Percentiles rank a stretch among this genome's conserved stretches.
Conservation (phyloP, 441 rosid genomes). For the Populus hybrid region DNA sequence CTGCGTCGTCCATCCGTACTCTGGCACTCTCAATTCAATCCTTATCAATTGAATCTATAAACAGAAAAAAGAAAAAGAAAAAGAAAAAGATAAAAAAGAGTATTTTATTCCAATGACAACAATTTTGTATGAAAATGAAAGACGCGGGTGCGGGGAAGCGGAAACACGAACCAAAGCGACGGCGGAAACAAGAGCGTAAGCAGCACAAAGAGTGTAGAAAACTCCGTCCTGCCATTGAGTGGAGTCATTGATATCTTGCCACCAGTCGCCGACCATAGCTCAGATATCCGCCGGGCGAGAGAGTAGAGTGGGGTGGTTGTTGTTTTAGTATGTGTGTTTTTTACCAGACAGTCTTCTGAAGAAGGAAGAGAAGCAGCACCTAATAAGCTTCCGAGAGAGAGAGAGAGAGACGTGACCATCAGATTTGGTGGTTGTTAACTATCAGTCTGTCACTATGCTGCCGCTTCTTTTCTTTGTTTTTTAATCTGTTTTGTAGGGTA, state of each 20-base stretch:
- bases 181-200: constrained; percentile 75
- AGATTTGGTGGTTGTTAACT: constrained; percentile 9
- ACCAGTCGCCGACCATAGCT: constrained; percentile 32
- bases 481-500: background rate
- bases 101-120: background rate
- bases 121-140: background rate
- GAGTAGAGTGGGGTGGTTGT: background rate
- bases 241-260: constrained; percentile 60
- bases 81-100: no score
- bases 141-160: background rate
- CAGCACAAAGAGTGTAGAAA: constrained; percentile 70
- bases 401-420: background rate
- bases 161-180: constrained; percentile 57
- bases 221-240: constrained; percentile 77
- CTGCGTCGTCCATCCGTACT: constrained; percentile 84
- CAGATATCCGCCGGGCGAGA: constrained; percentile 14
- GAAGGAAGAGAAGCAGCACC: constrained; percentile 16
- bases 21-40: constrained; percentile 76
- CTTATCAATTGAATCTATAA: constrained; percentile 61
- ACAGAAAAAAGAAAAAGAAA: background rate
- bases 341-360: constrained; percentile 32
- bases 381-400: constrained; percentile 23
- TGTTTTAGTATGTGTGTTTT: background rate
- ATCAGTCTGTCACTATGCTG: background rate
- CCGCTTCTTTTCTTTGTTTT: background rate